Evolutionary conservation across 2,329 filamentous ascomycete species (phyloP), one percentile per base, ranked within the genome.

Genomic region (Aureobasidium sp.): DNA sequence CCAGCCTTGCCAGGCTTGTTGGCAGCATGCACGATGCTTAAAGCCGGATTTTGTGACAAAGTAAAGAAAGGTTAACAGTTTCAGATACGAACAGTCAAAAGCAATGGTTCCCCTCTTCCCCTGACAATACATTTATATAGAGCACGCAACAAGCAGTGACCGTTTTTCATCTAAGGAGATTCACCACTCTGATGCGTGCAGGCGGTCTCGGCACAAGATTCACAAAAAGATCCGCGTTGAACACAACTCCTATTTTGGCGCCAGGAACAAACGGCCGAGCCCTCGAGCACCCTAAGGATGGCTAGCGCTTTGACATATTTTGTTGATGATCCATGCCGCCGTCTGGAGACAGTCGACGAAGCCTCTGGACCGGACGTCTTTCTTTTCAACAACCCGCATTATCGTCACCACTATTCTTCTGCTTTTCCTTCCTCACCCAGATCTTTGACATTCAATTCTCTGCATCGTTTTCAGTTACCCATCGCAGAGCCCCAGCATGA

Each of bases 281-380:
- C 47, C 47, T 46, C 53, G n/a, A 20, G 20, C 20, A 20, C 20
- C 29, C 26, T 39, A 26, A 51, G 44, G n/a, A 60, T 50, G 47
- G 57, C 57, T 41, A 60, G 57, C 44, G 57, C 51, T 43, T 55
- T 50, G 57, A 60, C 44, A 50, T 53, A 53, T 53, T 53, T 53
- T 41, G 51, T 55, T 55, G 51, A 55, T 55, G 51, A 55, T 55
- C 36, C 50, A 52, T 32, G 50, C 50, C 50, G 37, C 37, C 51
- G 51, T 55, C 51, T 55, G 37, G 51, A 55, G 32, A 26, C 37
- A 13, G 29, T 55, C 51, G 51, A 55, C 17, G 51, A 55, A 55
- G 51, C 37, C 51, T 55, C 51, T 36, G 51, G 32, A 55, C 37
- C 37, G 13, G 51, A 55, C 51, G 36, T 41, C 36, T 55, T 55